Conservation (phyloP, 345 rosid genomes). For the Citrus reticulata region DNA sequence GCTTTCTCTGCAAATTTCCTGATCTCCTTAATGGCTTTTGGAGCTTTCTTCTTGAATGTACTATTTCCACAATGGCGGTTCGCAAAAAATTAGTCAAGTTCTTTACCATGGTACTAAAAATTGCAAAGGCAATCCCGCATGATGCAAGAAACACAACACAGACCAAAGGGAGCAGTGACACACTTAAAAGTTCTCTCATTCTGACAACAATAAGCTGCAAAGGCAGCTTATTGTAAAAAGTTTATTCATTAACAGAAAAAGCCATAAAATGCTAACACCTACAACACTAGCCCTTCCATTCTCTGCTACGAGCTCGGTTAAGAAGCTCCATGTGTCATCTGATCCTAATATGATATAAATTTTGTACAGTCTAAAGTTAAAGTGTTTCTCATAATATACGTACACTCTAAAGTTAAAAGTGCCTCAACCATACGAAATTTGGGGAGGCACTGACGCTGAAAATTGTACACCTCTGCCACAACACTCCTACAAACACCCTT, state of each 20-base stretch:
- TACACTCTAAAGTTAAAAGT: not conserved
- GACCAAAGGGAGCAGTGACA: not conserved
- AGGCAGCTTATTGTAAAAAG: too few relatives aligned
- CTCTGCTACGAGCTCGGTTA: not conserved
- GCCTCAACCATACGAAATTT: not conserved
- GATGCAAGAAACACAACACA: not conserved
- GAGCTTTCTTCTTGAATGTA: constrained; percentile 69
- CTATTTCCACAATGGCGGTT: constrained; percentile 19
- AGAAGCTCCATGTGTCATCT: not conserved
- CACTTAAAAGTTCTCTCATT: not conserved
- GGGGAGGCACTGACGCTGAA: not conserved
- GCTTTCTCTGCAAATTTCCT: constrained; percentile 55
- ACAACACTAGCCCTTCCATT: not conserved
- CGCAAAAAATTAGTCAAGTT: not conserved
- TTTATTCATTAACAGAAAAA: not conserved
- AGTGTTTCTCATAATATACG: too few relatives aligned
- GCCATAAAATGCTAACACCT: not conserved
- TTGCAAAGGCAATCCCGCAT: not conserved
- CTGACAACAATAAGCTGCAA: not conserved
- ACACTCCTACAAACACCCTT: not conserved
- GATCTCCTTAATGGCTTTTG: constrained; percentile 60
- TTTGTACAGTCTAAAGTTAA: not conserved
- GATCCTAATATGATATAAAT: not conserved
- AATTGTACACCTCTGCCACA: not conserved
- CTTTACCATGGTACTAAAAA: not conserved